phyloP scores from a whole-genome alignment of 2,329 filamentous ascomycete species.

The Aspergillus terreus region DNA sequence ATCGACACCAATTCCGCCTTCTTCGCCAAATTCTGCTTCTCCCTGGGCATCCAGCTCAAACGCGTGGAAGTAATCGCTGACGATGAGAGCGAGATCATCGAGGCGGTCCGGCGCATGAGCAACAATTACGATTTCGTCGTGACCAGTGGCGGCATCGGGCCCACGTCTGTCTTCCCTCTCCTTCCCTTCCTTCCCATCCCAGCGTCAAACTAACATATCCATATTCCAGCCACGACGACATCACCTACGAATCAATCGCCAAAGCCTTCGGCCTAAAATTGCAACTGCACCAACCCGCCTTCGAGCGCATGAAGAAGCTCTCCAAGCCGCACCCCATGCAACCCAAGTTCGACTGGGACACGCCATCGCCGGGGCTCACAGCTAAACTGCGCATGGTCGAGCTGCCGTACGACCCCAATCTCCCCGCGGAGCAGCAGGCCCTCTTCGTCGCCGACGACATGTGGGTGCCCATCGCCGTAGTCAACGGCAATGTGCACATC shows the following conservation, averaged over 20 bases:
- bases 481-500: conserved; percentile 92
- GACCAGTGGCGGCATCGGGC: conserved; percentile 91
- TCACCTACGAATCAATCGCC: conserved; percentile 91
- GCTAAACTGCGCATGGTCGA: conserved; percentile 90
- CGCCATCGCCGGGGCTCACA: conserved; percentile 69
- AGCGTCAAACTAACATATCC: not conserved
- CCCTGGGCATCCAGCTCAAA: conserved; percentile 66
- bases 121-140: conserved; percentile 89
- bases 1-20: conserved; percentile 64
- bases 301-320: conserved; percentile 76
- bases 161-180: conserved; percentile 62
- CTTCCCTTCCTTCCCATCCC: not conserved
- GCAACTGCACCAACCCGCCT: conserved; percentile 71
- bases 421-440: conserved; percentile 66
- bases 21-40: conserved; percentile 65
- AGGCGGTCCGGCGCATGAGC: conserved; percentile 84
- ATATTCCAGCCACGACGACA: conserved; percentile 78
- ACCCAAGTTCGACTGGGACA: conserved; percentile 78
- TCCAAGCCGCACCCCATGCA: conserved; percentile 70
- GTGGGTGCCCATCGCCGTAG: conserved; percentile 86
- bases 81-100: conserved; percentile 84
- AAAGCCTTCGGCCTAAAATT: conserved; percentile 79
- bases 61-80: conserved; percentile 91
- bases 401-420: conserved; percentile 69
- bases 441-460: conserved; percentile 75